A percentile compares a stretch with the other conserved stretches of the same genome.
These are phyloP conservation scores for Echinosophora koreensis DNA, from an alignment of 306 rosid genomes.

Conservation along the genomic window DNA sequence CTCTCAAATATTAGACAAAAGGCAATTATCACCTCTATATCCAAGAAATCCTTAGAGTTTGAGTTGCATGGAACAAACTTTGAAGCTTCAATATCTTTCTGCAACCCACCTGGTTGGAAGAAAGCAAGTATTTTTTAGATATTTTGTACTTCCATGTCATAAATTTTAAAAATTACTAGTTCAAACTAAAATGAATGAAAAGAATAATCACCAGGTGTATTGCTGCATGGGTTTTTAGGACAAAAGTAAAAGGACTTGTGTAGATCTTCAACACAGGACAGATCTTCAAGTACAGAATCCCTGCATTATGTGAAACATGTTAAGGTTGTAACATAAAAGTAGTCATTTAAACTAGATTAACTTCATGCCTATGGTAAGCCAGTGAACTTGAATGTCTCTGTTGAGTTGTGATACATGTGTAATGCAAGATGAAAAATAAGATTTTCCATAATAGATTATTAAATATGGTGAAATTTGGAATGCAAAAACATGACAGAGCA, in stretches of 20 bases:
- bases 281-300: slow-evolving; percentile 56
- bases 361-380: slow-evolving; percentile 41
- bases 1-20: slow-evolving; percentile 6
- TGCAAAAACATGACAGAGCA: slow-evolving; percentile 57
- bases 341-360: slow-evolving; percentile 1
- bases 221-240: slow-evolving; percentile 55
- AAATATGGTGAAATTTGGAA: slow-evolving; percentile 48
- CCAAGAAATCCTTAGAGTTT: slow-evolving; percentile 39
- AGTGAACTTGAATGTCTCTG: slow-evolving; percentile 51
- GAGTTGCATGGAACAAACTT: slow-evolving; percentile 52
- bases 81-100: slow-evolving; percentile 44
- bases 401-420: slow-evolving; percentile 13
- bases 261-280: slow-evolving; percentile 45
- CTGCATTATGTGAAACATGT: slow-evolving; percentile 54
- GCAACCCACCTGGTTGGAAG: slow-evolving; percentile 52
- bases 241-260: slow-evolving; percentile 54
- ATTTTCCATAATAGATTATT: slow-evolving; percentile 26
- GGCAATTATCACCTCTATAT: slow-evolving; percentile 57
- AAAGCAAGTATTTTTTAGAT: slow-evolving; percentile 43
- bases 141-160: slow-evolving; percentile 43
- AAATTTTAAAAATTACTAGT: slow-evolving; percentile 33
- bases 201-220: slow-evolving; percentile 48
- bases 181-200: slow-evolving; percentile 21
- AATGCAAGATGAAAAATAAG: slow-evolving; percentile 33
- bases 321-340: slow-evolving; percentile 23